Base-by-base conservation (phyloP, 352 stramenopile genomes). In the Phytophthora sansomeana region DNA sequence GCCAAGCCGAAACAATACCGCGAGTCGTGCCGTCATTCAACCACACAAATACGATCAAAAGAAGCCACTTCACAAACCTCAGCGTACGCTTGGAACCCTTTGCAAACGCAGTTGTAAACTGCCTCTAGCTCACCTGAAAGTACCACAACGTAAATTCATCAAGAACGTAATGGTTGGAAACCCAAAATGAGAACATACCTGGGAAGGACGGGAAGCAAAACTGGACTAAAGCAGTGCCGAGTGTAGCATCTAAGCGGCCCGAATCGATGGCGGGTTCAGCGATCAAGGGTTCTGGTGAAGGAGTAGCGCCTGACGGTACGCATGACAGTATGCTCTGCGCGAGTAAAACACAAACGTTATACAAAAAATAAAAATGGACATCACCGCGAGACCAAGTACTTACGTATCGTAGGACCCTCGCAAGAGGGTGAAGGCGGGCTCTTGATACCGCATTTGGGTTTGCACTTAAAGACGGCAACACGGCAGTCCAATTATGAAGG, bases 31-130 rank as follows among this genome's bases (percentile, higher is more conserved):
- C 21, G 21, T 24, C 35, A 41, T 41, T 8, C n/a, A 17, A 38
- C 14, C 33, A 38, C 21, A 24, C 21, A 13, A 38, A 38, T 13
- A 16, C 5, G 35, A 41, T 41, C 35, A 41, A 17, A 17, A 17
- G 4, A 9, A 17, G 35, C 7, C 13, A 44, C 16, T 44, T 33
- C 41, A 67, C 55, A 26, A 69, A 92, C 83, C 81, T 91, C 74
- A 16, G 75, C 71, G 44, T 92, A 95, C 16, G 84, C 83, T 51
- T 81, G 77, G 43, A 96, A 92, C 6, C 75, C 83, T 28, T 83
- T 68, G 56, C 78, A 90, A 19, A 91, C 74, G n/a, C 70, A 73
- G 7, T 51, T 64, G 53, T 89, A 91, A 8, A 91, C 75, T 3
- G 47, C 36, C 16, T 78, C 60, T 8, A 89, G 63, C 14, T 90